phyloP scores from a whole-genome alignment of 2,329 filamentous ascomycete genomes.

The Decorospora gaudefroyi region DNA sequence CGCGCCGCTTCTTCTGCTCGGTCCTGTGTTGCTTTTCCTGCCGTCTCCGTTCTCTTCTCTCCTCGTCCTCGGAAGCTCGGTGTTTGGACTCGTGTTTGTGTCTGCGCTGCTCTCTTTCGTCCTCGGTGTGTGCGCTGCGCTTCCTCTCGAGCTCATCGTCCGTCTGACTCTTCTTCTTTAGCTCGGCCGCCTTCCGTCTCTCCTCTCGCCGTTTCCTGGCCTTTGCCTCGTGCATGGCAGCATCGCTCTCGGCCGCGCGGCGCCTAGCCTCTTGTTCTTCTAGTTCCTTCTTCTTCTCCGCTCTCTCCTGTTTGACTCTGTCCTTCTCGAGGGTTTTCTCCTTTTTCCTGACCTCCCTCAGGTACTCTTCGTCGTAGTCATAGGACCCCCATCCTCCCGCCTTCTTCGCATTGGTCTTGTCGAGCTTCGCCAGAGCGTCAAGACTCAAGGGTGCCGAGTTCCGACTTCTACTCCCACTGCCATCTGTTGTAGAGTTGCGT shows the following conservation, averaged over 20 bases:
- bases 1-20: conserved; percentile 46
- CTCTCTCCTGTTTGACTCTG: conserved; percentile 38
- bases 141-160: conserved; percentile 35
- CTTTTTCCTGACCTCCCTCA: conserved; percentile 45
- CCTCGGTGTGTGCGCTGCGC: conserved; percentile 34
- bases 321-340: conserved; percentile 45
- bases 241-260: conserved; percentile 28
- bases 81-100: conserved; percentile 38
- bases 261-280: conserved; percentile 41
- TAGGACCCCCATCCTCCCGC: conserved; percentile 49
- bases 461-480: conserved; percentile 37
- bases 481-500: conserved; percentile 31
- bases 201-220: conserved; percentile 36
- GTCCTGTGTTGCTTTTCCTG: conserved; percentile 46
- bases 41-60: conserved; percentile 47
- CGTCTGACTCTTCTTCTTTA: conserved; percentile 24
- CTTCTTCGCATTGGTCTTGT: conserved; percentile 64
- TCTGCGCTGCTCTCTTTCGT: conserved; percentile 38
- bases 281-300: conserved; percentile 49
- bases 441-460: conserved; percentile 51
- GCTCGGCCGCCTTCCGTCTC: conserved; percentile 38
- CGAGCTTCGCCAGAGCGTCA: conserved; percentile 68
- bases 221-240: conserved; percentile 29
- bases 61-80: conserved; percentile 48
- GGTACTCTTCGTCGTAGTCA: conserved; percentile 49